These are phyloP conservation scores for Aspergillus sp. DNA, from an alignment of 2,329 filamentous ascomycete species.

Conservation along the genomic window DNA sequence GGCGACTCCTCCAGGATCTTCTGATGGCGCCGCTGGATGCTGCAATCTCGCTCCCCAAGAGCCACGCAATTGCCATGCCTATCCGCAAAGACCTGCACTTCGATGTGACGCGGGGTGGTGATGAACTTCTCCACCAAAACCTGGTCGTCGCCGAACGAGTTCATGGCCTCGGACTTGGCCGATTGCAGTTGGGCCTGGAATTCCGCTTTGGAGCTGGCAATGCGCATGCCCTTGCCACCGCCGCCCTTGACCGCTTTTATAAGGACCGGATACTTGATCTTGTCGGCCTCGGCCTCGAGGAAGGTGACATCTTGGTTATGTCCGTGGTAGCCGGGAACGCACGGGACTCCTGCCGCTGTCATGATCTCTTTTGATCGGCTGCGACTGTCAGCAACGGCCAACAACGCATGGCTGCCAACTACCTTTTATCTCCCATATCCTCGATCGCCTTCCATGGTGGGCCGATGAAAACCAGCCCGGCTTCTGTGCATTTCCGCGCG, in stretches of 20 bases:
- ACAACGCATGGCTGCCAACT: conserved; percentile 4
- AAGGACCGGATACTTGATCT: conserved; percentile 57
- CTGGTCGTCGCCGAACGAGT: conserved; percentile 57
- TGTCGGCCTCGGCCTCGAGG: conserved; percentile 60
- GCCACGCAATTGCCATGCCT: conserved; percentile 56
- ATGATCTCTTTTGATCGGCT: conserved; percentile 89
- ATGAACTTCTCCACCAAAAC: conserved; percentile 62
- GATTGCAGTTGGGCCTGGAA: conserved; percentile 54
- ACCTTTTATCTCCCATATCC: conserved; percentile 85
- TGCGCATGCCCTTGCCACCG: conserved; percentile 61
- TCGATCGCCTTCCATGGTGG: conserved; percentile 69
- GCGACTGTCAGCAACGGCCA: conserved; percentile 4
- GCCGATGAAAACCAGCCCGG: conserved; percentile 88
- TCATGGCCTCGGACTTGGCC: conserved; percentile 55
- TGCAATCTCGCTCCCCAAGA: conserved; percentile 57
- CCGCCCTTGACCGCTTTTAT: conserved; percentile 58
- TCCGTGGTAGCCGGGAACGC: conserved; percentile 93
- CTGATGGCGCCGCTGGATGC: conserved; percentile 56
- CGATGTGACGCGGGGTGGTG: conserved; percentile 56
- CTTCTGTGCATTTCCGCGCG: conserved; percentile 76
- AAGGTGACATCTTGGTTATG: conserved; percentile 60
- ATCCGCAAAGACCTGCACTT: conserved; percentile 59
- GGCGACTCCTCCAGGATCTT: conserved; percentile 60
- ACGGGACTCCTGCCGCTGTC: conserved; percentile 87
- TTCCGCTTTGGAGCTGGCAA: conserved; percentile 48